These are phyloP conservation scores for Botrytis porri DNA, from an alignment of 2,329 filamentous ascomycete genomes.

Conservation along the genomic window DNA sequence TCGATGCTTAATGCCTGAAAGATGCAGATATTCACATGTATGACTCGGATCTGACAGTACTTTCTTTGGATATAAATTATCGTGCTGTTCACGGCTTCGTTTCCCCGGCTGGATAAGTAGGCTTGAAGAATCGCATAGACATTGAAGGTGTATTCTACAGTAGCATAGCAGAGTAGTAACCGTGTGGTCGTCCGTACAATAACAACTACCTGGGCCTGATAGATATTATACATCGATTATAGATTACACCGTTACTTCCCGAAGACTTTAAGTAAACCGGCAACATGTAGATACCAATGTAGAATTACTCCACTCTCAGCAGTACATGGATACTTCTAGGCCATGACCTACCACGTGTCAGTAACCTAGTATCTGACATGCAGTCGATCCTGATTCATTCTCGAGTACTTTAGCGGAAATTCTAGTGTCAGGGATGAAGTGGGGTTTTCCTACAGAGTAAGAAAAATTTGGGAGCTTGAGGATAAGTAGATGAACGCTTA, in stretches of 20 bases:
- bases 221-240: neutral
- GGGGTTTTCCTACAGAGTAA: neutral
- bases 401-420: conserved; percentile 1
- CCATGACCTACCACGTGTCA: conserved; percentile 18
- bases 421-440: conserved; percentile 2
- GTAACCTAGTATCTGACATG: conserved; percentile 19
- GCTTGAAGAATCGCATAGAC: neutral
- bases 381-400: conserved; percentile 20
- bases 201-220: neutral
- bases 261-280: neutral
- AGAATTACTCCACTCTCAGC: conserved; percentile 1
- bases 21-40: neutral
- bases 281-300: neutral
- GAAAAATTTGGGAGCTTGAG: neutral
- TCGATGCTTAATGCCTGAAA: neutral
- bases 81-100: neutral
- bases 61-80: conserved; percentile 13
- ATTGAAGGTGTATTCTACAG: neutral
- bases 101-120: neutral
- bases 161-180: neutral
- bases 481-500: conserved; percentile 2
- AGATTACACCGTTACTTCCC: conserved; percentile 11
- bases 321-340: conserved; percentile 4
- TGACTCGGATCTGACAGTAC: conserved; percentile 4
- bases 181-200: neutral